Percentiles rank a stretch among this genome's conserved stretches.
Conservation (phyloP, 495 filamentous ascomycete species). For the Aspergillus wentii region DNA sequence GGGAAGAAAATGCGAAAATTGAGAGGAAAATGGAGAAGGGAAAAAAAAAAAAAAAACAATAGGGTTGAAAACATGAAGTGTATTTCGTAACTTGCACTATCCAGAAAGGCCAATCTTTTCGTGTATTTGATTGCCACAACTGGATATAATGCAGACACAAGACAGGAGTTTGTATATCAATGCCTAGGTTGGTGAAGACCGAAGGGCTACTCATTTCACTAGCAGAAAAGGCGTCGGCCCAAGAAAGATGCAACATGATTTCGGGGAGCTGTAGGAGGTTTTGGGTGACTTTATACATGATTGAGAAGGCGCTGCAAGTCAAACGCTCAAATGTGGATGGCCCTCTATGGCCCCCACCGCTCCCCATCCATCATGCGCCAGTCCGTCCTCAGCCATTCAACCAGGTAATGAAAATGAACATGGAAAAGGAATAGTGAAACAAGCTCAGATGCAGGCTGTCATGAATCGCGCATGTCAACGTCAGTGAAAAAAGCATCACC, state of each 20-base stretch:
- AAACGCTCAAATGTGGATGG: constrained; percentile 14
- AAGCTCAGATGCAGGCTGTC: constrained; percentile 13
- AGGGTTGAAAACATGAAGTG: too few relatives aligned
- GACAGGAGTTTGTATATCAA: too few relatives aligned
- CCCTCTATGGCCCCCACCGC: constrained; percentile 11
- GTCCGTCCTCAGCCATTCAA: constrained; percentile 6
- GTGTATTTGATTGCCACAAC: too few relatives aligned
- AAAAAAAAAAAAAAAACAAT: too few relatives aligned
- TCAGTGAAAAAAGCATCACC: constrained; percentile 57
- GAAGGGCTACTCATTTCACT: constrained; percentile 12
- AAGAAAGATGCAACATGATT: constrained; percentile 9
- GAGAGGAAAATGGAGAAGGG: too few relatives aligned
- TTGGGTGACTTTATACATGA: constrained; percentile 15
- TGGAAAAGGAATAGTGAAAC: constrained; percentile 7
- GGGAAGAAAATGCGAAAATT: too few relatives aligned
- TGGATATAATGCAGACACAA: too few relatives aligned
- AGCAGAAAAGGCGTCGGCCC: constrained; percentile 5
- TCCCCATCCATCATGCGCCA: constrained; percentile 15
- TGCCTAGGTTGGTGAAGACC: too few relatives aligned
- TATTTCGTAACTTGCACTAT: too few relatives aligned
- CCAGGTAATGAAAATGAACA: constrained; percentile 6
- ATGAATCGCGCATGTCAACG: constrained; percentile 49
- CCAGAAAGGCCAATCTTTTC: too few relatives aligned
- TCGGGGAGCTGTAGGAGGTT: constrained; percentile 11
- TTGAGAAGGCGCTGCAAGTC: constrained; percentile 11